These are phyloP conservation scores for Aspergillus novoparasiticus DNA, from an alignment of 2,329 filamentous ascomycete species.

Conservation along the genomic window DNA sequence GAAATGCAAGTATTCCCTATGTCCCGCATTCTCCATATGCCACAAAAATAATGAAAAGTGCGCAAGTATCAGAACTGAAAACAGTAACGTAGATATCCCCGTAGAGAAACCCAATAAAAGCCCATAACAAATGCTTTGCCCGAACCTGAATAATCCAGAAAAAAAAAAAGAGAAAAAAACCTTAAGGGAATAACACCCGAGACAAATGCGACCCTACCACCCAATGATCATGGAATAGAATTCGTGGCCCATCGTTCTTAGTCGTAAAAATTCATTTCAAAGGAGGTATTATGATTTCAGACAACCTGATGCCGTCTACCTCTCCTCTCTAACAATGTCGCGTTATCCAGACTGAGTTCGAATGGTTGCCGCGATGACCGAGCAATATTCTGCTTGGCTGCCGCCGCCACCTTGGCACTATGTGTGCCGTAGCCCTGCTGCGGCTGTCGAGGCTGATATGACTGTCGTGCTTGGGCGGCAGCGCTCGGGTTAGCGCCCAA, in stretches of 20 bases:
- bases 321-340: conserved; percentile 79
- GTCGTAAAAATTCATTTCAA: conserved; percentile 6
- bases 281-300: conserved; percentile 13
- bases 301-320: conserved; percentile 45
- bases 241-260: conserved; percentile 11
- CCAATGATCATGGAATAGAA: conserved; percentile 10
- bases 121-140: conserved; percentile 25
- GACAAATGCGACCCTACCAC: conserved; percentile 9
- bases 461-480: conserved; percentile 64
- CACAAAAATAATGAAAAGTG: background rate
- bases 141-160: conserved; percentile 19
- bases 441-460: conserved; percentile 52
- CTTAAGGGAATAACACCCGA: conserved; percentile 10
- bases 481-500: conserved; percentile 58
- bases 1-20: conserved; percentile 1
- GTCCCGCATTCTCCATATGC: background rate
- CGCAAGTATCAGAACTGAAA: background rate
- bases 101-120: conserved; percentile 12
- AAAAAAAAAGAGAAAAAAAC: conserved; percentile 13
- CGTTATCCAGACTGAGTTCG: conserved; percentile 87
- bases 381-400: conserved; percentile 78
- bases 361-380: conserved; percentile 78
- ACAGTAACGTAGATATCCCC: conserved; percentile 1
- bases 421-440: conserved; percentile 82
- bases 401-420: conserved; percentile 78